A percentile compares a stretch with the other conserved stretches of the same genome.
These are phyloP conservation scores for Rhodosporidiobolus sp. DNA, from an alignment of 768 basidiomycete species.

Conservation along the genomic window DNA sequence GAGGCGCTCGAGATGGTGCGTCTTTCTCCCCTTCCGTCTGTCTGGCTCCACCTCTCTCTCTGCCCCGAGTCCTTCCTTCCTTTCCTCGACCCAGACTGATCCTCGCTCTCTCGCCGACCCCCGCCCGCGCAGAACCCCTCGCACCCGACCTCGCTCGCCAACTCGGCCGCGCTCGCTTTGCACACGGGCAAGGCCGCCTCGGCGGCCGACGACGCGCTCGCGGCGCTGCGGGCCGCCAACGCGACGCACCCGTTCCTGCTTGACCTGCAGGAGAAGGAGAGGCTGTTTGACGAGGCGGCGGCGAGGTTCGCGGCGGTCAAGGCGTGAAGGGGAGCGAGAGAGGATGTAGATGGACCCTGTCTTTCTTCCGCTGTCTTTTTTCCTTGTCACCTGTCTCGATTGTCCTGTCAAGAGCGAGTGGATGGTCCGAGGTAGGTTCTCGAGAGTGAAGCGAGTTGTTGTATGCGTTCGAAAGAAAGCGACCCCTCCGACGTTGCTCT, in stretches of 20 bases:
- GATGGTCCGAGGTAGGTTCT: no score
- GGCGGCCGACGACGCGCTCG: slow-evolving; percentile 18
- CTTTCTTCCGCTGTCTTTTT: not conserved
- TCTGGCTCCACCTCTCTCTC: not conserved
- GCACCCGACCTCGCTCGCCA: slow-evolving; percentile 41
- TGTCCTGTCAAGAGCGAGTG: no score
- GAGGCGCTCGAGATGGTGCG: slow-evolving; percentile 42
- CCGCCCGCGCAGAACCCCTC: slow-evolving; percentile 33
- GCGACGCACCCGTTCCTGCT: slow-evolving; percentile 48
- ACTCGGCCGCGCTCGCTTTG: slow-evolving; percentile 38
- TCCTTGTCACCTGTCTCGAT: not conserved
- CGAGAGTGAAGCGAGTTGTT: not conserved
- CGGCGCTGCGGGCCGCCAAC: slow-evolving; percentile 42
- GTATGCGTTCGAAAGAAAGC: no score
- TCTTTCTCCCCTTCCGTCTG: not conserved
- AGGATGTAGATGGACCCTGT: no score
- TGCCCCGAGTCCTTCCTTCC: not conserved
- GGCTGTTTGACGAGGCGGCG: slow-evolving; percentile 51
- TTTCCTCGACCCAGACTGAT: not conserved
- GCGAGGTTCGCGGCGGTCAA: slow-evolving; percentile 11
- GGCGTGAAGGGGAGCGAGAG: not conserved
- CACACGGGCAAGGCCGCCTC: slow-evolving; percentile 36
- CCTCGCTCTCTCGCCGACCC: not conserved
- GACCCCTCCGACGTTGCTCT: not conserved
- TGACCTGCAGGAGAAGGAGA: slow-evolving; percentile 48